These are phyloP conservation scores for Phragmites australis DNA, from an alignment of 176 grass and related monocot species.

Conservation along the genomic window DNA sequence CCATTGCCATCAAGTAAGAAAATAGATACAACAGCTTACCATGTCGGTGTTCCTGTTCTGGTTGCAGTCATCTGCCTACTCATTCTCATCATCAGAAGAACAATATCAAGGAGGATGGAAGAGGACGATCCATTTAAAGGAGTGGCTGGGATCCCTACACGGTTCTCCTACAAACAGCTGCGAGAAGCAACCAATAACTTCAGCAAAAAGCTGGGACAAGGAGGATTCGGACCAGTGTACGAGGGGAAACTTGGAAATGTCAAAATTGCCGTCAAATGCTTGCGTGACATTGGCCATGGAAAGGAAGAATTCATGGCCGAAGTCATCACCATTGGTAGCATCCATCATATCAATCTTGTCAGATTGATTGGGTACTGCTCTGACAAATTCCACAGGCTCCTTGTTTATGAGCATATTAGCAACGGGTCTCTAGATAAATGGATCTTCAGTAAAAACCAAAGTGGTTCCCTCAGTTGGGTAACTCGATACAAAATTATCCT, in stretches of 20 bases:
- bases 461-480: constrained; percentile 68
- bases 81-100: constrained; percentile 41
- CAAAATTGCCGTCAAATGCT: constrained; percentile 65
- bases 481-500: constrained; percentile 63
- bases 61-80: constrained; percentile 38
- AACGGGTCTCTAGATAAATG: constrained; percentile 74
- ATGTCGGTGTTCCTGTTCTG: constrained; percentile 36
- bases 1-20: constrained; percentile 34
- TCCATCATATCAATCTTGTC: constrained; percentile 83
- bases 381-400: constrained; percentile 70
- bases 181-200: constrained; percentile 76
- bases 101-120: constrained; percentile 32
- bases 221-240: constrained; percentile 79
- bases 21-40: constrained; percentile 31
- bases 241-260: constrained; percentile 54
- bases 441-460: constrained; percentile 60
- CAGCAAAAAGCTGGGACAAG: constrained; percentile 77
- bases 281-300: constrained; percentile 63
- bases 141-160: constrained; percentile 67
- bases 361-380: constrained; percentile 72
- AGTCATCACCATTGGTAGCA: constrained; percentile 74
- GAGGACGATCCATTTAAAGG: constrained; percentile 65
- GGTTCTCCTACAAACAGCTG: constrained; percentile 66
- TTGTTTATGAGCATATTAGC: constrained; percentile 79
- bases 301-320: constrained; percentile 85